These are phyloP conservation scores for Xylariomycetidae sp. DNA, from an alignment of 2,329 filamentous ascomycete genomes.

Conservation along the genomic window DNA sequence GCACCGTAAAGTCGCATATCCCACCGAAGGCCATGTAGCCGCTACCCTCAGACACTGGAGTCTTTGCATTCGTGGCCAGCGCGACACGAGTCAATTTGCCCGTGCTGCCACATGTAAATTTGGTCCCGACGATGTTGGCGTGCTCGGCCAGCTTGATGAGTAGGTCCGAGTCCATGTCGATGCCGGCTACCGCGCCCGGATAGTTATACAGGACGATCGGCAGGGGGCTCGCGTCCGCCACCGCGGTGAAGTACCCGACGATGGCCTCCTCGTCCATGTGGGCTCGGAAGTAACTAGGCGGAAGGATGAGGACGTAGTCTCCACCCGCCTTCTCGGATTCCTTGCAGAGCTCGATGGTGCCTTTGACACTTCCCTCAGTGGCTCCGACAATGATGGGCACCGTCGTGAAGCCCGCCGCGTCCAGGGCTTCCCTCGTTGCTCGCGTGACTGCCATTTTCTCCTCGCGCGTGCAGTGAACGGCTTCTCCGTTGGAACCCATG, in stretches of 20 bases:
- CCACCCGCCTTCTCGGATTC: conserved; percentile 65
- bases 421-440: conserved; percentile 76
- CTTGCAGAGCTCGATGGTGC: conserved; percentile 71
- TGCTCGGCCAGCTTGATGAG: conserved; percentile 75
- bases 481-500: conserved; percentile 89
- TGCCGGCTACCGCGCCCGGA: conserved; percentile 78
- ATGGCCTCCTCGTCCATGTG: conserved; percentile 72
- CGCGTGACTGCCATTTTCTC: conserved; percentile 73
- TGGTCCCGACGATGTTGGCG: conserved; percentile 81
- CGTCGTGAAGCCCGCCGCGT: conserved; percentile 69
- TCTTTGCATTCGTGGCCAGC: conserved; percentile 65
- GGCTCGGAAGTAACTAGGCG: conserved; percentile 77
- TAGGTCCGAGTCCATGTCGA: conserved; percentile 86
- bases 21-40: conserved; percentile 85
- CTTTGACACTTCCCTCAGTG: conserved; percentile 75
- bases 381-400: conserved; percentile 81
- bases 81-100: conserved; percentile 85
- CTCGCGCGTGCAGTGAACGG: conserved; percentile 73
- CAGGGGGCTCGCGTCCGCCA: conserved; percentile 71
- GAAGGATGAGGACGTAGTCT: conserved; percentile 75
- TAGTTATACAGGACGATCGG: conserved; percentile 90
- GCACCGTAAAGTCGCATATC: conserved; percentile 81
- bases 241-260: conserved; percentile 66
- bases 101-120: conserved; percentile 89
- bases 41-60: conserved; percentile 52